Conservation (phyloP, 495 filamentous ascomycete species). For the Penicillium silybi region DNA sequence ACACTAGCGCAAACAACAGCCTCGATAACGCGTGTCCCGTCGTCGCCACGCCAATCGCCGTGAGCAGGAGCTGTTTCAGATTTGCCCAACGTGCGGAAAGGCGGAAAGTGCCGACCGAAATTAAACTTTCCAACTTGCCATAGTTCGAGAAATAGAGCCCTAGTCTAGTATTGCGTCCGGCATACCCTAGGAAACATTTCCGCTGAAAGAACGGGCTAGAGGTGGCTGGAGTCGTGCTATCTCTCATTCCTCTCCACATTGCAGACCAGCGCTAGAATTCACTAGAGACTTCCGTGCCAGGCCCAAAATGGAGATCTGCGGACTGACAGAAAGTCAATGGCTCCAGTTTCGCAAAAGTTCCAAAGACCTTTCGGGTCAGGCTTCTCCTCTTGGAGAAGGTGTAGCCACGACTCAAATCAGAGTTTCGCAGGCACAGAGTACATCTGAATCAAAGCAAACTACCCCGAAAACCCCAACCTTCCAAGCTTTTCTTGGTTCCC, state of each 20-base stretch:
- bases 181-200: background rate
- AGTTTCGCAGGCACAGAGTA: background rate
- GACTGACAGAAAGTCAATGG: slow-evolving; percentile 1
- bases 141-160: background rate
- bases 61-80: slow-evolving; percentile 35
- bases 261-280: background rate
- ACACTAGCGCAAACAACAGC: slow-evolving; percentile 10
- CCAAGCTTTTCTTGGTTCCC: background rate
- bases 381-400: slow-evolving; percentile 9
- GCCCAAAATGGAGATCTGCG: background rate
- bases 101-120: slow-evolving; percentile 21
- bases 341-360: background rate
- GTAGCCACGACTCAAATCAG: background rate
- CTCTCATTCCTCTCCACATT: background rate
- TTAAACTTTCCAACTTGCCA: background rate
- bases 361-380: slow-evolving; percentile 1
- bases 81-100: slow-evolving; percentile 23
- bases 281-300: background rate
- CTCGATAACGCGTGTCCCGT: slow-evolving; percentile 27
- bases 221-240: background rate
- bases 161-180: background rate
- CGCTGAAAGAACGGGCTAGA: background rate
- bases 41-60: slow-evolving; percentile 1
- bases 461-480: background rate
- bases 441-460: background rate